Base-by-base conservation (phyloP, 2,329 filamentous ascomycete species). In the Leptosphaerulina australis region DNA sequence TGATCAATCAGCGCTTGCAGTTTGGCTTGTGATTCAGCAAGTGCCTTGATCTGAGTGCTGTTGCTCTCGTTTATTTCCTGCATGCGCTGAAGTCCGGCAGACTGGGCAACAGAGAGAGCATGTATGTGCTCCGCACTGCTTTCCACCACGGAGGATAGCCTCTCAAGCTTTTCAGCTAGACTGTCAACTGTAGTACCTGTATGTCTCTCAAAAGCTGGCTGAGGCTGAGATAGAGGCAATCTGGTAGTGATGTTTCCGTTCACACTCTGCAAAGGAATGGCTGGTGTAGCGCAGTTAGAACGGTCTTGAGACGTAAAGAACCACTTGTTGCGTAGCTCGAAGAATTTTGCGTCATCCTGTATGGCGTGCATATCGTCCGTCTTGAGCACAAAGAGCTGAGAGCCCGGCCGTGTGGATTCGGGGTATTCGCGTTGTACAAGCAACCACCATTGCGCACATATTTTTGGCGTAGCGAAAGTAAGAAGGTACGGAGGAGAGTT, bases 11-110 rank as follows among this genome's bases (percentile, higher is more conserved):
- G 56, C 0, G 53, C 21, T 37, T 71, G 68, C 0, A 72, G 58
- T 31, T 63, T 68, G 5, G 61, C 54, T 44, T 71, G 69, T 8
- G 60, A 58, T 26, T 68, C 66, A 2, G 67, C 61, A 1, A 72
- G 63, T 2, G 59, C 59, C 48, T 70, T 72, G 46, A 72, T 71
- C 44, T 72, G 69, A 4, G 64, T 62, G 15, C 58, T 59, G 43
- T 67, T 71, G 5, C 67, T 64, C 36, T 72, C 68, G 38, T 70
- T 70, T 53, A 72, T 71, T 34, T 70, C 66, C 34, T 72, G 69
- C 69, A 72, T 72, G 33, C 58, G 60, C 40, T 68, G 62, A 2
- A 72, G 60, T 5, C 69, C 69, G 2, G 58, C 58, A 8, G 67
- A 70, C 33, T 72, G 69, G 8, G 68, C 69, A 7, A 70, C 68